Evolutionary conservation across 2,329 filamentous ascomycete species (phyloP), one percentile per base, ranked within the genome.

Genomic region (Macrophomina tecta): DNA sequence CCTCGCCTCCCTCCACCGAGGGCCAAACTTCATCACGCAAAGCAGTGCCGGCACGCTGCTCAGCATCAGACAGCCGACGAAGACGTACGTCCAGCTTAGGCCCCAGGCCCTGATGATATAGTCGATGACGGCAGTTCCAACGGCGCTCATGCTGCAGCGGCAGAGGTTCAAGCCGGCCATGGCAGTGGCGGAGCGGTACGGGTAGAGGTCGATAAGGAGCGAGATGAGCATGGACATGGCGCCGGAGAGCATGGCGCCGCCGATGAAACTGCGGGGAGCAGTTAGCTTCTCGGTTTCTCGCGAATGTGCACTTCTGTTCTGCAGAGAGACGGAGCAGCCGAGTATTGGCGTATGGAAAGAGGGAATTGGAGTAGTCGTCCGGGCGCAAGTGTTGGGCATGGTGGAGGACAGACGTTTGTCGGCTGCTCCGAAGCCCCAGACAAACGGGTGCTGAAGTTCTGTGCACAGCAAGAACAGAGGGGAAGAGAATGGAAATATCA

Each of bases 171-270:
- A 70, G 0, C 75, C 79, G 1, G 80, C 80, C 2, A 79, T 81
- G 0, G 79, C 80, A 18, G 79, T 80, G 16, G 78, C 75, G 1
- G 81, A 78, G 18, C 75, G 71, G 18, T 76, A 70, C 32, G 78
- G 77, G 52, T 81, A 79, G 9, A 82, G 65, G 67, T 83, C 81
- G 11, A 82, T 75, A 2, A 83, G 70, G 66, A 87, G 72, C 0
- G 83, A 83, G 62, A 80, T 82, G 7, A 82, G 73, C 40, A 79
- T 77, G 61, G 74, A 79, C 70, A 82, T 77, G 0, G 75, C 74
- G n/a, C 86, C 88, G 3, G 88, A 89, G 12, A 87, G 79, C 5
- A 83, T 83, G 1, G 79, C 78, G 2, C 87, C 80, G 1, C 87
- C 87, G 7, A 89, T 68, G 16, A 80, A 78, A 5, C 42, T 45